A percentile compares a stretch with the other conserved stretches of the same genome.
Evolutionary conservation across 495 filamentous ascomycete genomes (phyloP).

Genomic region (Coniosporium apollinis): DNA sequence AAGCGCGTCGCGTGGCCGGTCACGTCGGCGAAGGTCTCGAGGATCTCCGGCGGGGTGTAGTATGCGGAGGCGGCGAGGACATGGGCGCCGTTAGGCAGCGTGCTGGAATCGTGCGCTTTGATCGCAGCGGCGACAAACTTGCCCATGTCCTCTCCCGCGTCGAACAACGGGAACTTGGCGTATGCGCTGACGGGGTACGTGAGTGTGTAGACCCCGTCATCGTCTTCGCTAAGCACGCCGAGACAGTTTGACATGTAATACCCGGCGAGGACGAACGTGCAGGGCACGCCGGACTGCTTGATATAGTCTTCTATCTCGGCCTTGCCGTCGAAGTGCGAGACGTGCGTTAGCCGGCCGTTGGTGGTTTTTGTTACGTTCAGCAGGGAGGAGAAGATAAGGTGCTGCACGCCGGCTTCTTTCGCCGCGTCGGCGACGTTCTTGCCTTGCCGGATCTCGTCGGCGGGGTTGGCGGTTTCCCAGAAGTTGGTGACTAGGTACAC

Average conservation of each 20-base stretch:
- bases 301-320: slow-evolving; percentile 31
- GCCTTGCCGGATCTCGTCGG: slow-evolving; percentile 23
- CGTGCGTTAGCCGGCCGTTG: neutral
- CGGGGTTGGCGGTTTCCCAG: slow-evolving; percentile 14
- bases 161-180: slow-evolving; percentile 34
- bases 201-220: slow-evolving; percentile 26
- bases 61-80: slow-evolving; percentile 35
- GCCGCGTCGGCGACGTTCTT: slow-evolving; percentile 21
- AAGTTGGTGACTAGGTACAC: slow-evolving; percentile 26
- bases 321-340: slow-evolving; percentile 6
- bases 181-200: slow-evolving; percentile 24
- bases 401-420: slow-evolving; percentile 18
- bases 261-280: slow-evolving; percentile 39
- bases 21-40: slow-evolving; percentile 31
- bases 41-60: slow-evolving; percentile 28
- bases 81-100: slow-evolving; percentile 29
- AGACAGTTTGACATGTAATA: slow-evolving; percentile 40
- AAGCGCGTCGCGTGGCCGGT: slow-evolving; percentile 31
- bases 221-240: slow-evolving; percentile 12
- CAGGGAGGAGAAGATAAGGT: slow-evolving; percentile 25
- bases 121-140: slow-evolving; percentile 40
- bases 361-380: slow-evolving; percentile 13
- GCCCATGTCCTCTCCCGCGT: slow-evolving; percentile 30
- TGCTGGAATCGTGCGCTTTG: slow-evolving; percentile 20
- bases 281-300: slow-evolving; percentile 26